Base-by-base conservation (phyloP, 2,329 filamentous ascomycete species). In the Scytalidium sp. region DNA sequence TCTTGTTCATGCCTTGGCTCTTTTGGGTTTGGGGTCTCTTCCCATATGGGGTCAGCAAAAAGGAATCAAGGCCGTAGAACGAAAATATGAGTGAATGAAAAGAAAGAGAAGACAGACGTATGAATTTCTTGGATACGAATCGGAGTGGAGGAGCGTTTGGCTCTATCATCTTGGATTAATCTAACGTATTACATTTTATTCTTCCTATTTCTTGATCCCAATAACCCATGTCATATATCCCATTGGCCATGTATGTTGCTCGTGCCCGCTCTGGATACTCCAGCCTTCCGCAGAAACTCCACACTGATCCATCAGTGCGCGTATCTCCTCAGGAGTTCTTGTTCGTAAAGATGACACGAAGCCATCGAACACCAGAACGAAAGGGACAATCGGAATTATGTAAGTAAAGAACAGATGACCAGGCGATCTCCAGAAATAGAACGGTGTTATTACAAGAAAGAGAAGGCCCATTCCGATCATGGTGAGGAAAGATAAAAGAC, bases 331-430 rank as follows among this genome's bases (percentile, higher is more conserved):
- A 0, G 83, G 75, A 3, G 80, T 87, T 49, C 87, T 76, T 6
- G 85, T 88, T 41, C 88, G 72, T 56, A 90, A 63, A 36, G 79
- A 80, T 9, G 84, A 88, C 43, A 90, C 75, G 50, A 81, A 70
- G 2, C 87, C 87, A 65, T 91, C 88, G 59, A 86, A 85, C 0
- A 82, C 75, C 17, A 89, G 68, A 8, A 88, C 79, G 52, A 86
- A 78, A 0, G 87, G 86, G 15, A 90, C 67, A 11, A 90, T 68
- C 0, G 87, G 87, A 7, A 88, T 61, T 2, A 82, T 53, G 60
- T 84, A 90, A 4, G 83, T 83, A 60, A 85, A 87, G 57, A 88
- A 70, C 8, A 89, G 69, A 25, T 67, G 64, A 1, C 64, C 63
- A 2, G 64, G 64, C 19, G 63, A 66, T 51, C 63, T 56, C 64